Evolutionary conservation across 176 grass and related monocot genomes (phyloP).

Genomic region (Musa troglodytarum): DNA sequence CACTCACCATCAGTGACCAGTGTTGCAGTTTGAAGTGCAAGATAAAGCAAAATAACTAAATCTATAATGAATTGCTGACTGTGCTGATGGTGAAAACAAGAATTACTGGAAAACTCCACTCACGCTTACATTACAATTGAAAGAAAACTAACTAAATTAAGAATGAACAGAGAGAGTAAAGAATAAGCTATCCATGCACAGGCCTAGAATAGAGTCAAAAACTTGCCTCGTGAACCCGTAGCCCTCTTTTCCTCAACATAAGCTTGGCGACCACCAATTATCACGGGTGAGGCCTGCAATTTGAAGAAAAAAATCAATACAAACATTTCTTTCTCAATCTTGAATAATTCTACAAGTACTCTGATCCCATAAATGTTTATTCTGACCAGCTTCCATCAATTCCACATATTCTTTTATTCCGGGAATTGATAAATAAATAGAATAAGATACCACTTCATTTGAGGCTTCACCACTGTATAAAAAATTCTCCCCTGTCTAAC

Average conservation of each 20-base stretch:
- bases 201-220: background rate
- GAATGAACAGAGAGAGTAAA: background rate
- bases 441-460: too few species aligned
- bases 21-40: background rate
- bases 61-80: background rate
- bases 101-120: too few species aligned
- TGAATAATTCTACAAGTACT: background rate
- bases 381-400: background rate
- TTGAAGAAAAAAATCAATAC: background rate
- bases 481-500: too few species aligned
- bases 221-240: constrained; percentile 62
- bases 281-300: constrained; percentile 72
- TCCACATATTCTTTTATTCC: background rate
- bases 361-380: background rate
- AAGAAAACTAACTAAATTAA: background rate
- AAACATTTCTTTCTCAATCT: background rate
- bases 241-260: constrained; percentile 82
- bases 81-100: background rate
- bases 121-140: background rate
- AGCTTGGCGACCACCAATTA: constrained; percentile 49
- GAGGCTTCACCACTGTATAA: too few species aligned
- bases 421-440: too few species aligned
- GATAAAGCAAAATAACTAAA: background rate
- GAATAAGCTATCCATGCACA: background rate
- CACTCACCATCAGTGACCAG: background rate